Conservation (phyloP, 2,329 filamentous ascomycete genomes). For the Trichophaea hybrida region DNA sequence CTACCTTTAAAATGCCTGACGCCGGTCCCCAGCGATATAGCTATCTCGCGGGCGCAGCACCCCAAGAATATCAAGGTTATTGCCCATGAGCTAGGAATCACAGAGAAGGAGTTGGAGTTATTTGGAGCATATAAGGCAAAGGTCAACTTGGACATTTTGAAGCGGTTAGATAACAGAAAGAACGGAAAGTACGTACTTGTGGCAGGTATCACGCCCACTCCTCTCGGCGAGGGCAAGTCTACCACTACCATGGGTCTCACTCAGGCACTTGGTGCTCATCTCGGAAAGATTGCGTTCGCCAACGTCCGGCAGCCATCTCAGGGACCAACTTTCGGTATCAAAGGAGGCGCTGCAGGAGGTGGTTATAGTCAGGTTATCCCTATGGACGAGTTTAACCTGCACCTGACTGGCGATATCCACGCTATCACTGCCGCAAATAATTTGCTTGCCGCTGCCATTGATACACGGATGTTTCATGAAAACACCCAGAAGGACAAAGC, state of each 20-base stretch:
- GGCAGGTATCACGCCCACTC: constrained; percentile 90
- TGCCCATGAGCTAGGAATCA: constrained; percentile 75
- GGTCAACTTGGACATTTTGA: constrained; percentile 67
- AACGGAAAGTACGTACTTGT: constrained; percentile 88
- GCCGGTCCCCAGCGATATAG: constrained; percentile 92
- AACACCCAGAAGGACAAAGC: constrained; percentile 82
- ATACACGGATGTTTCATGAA: constrained; percentile 97
- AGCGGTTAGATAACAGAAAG: constrained; percentile 70
- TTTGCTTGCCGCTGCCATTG: constrained; percentile 84
- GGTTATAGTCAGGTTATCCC: constrained; percentile 98
- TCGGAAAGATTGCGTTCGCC: constrained; percentile 79
- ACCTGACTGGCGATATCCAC: constrained; percentile 94
- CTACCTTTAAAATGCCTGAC: constrained; percentile 65
- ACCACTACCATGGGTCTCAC: constrained; percentile 93
- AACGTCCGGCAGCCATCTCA: constrained; percentile 96
- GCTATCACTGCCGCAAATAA: constrained; percentile 97
- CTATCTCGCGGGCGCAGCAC: constrained; percentile 70
- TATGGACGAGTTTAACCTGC: constrained; percentile 99
- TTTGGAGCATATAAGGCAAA: constrained; percentile 95
- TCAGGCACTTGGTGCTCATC: constrained; percentile 78
- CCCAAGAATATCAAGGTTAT: constrained; percentile 84
- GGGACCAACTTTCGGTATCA: constrained; percentile 96
- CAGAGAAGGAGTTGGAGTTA: constrained; percentile 76
- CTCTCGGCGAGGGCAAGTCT: constrained; percentile 92
- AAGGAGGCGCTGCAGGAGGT: constrained; percentile 90